Percentiles rank a stretch among this genome's conserved stretches.
phyloP scores from a whole-genome alignment of 2,329 filamentous ascomycete species.

The Seiridium unicorne region DNA sequence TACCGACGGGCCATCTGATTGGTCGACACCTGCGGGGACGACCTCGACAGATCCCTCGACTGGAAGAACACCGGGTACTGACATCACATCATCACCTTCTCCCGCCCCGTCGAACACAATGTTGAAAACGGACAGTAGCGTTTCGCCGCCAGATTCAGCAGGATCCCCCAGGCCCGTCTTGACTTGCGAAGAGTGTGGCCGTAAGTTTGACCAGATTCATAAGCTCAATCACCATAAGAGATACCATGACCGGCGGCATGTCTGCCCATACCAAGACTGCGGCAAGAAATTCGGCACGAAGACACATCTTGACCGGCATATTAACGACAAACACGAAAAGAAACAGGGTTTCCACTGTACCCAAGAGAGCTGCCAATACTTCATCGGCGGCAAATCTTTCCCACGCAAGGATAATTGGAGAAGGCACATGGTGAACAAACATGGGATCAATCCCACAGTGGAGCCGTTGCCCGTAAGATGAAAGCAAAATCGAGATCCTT shows the following conservation, averaged over 20 bases:
- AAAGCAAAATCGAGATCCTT: too few relatives aligned
- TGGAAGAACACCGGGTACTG: conserved; percentile 30
- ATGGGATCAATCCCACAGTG: conserved; percentile 26
- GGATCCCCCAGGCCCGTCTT: conserved; percentile 12
- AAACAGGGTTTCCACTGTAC: conserved; percentile 60
- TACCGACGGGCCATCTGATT: conserved; percentile 7
- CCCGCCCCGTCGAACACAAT: conserved; percentile 18
- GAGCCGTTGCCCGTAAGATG: conserved; percentile 5
- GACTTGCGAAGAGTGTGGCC: conserved; percentile 40
- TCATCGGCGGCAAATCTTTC: conserved; percentile 58
- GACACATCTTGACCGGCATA: conserved; percentile 60
- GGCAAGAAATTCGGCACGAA: conserved; percentile 60
- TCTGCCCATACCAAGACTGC: conserved; percentile 42
- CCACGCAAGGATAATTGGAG: conserved; percentile 64
- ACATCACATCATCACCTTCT: conserved; percentile 27
- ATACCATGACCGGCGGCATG: conserved; percentile 57
- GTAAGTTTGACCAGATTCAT: conserved; percentile 55
- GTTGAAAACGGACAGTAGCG: conserved; percentile 20
- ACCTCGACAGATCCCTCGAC: conserved; percentile 19
- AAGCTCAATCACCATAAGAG: conserved; percentile 62
- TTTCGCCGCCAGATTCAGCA: conserved; percentile 22
- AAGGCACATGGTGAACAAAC: conserved; percentile 61
- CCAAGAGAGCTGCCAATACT: conserved; percentile 53
- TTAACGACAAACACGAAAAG: conserved; percentile 61
- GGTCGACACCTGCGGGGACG: conserved; percentile 8